Evolutionary conservation across 1,139 yeast genomes (phyloP).

Genomic region (Kurtzmaniella quercitrusa): DNA sequence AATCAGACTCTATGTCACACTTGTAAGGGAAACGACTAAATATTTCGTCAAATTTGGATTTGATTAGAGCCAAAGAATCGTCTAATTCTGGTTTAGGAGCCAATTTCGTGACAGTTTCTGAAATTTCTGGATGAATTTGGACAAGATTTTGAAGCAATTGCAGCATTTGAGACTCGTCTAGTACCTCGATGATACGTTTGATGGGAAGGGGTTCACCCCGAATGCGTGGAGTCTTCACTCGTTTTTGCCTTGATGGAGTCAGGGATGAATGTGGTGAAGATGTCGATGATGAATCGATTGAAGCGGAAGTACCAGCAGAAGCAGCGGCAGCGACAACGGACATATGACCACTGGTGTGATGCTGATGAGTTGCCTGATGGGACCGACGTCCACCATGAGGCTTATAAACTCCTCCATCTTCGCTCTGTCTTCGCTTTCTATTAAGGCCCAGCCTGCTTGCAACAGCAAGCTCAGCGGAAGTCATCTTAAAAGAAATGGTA

Average conservation of each 20-base stretch:
- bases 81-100: conserved; percentile 59
- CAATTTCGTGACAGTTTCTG: conserved; percentile 44
- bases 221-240: conserved; percentile 38
- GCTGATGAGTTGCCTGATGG: not conserved
- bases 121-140: conserved; percentile 58
- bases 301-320: not conserved
- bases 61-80: conserved; percentile 49
- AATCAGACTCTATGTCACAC: conserved; percentile 71
- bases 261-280: not conserved
- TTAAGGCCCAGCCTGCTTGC: conserved; percentile 2
- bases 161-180: conserved; percentile 55
- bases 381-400: not conserved
- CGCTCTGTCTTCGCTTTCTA: conserved; percentile 13
- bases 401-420: conserved; percentile 11
- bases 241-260: conserved; percentile 17
- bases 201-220: conserved; percentile 54
- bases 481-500: too few species aligned
- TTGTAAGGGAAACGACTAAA: conserved; percentile 62
- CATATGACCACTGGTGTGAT: not conserved
- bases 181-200: conserved; percentile 59
- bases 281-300: not conserved
- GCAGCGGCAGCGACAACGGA: not conserved
- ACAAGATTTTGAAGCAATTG: conserved; percentile 50
- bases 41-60: conserved; percentile 44
- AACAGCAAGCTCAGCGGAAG: not conserved